Evolutionary conservation across 306 rosid species (phyloP), one percentile per base, ranked within the genome.

Genomic region (Neltuma alba): DNA sequence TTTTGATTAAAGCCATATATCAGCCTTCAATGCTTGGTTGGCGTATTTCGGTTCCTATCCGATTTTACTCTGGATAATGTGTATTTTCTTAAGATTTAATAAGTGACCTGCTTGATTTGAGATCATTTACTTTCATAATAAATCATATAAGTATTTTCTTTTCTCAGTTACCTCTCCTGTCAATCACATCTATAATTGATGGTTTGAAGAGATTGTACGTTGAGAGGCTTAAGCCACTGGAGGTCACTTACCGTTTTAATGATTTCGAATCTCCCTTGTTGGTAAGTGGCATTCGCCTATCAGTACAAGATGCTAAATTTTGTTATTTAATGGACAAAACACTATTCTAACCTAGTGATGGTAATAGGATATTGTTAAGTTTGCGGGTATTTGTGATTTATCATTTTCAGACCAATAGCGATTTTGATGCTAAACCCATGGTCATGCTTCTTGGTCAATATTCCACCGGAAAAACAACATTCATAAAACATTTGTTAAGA

Each of bases 361-460:
- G 38, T n/a, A 21, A 31, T 72, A 60, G 10, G 58, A 20, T 75
- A 69, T 36, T 81, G 33, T 41, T 74, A 83, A 85, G 34, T 62
- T 16, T 20, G 45, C 14, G 25, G 38, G 16, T 69, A 33, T 73
- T 48, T 37, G 4, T 88, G 65, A 33, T 83, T 78, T 64, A 7
- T 73, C 72, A 50, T 60, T 83, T 82, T 85, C 87, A 95, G 98
- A 85, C 91, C 27, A 82, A 73, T 77, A 91, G 93, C 80, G 97
- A 91, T 70, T 93, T 95, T 87, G 99, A 95, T 87, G 96, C 99
- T n/a, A 95, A 95, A 83, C 99, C 99, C 28, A 93, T 95, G 98
- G 89, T 95, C 67, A 93, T 93, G 98, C 94, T 95, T 81, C 90
- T 93, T 85, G 98, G 99, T 70, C 99, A 95, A 80, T 95, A 95